Evolutionary conservation across 2,329 filamentous ascomycete species (phyloP).

Genomic region (Diaporthe helianthi): DNA sequence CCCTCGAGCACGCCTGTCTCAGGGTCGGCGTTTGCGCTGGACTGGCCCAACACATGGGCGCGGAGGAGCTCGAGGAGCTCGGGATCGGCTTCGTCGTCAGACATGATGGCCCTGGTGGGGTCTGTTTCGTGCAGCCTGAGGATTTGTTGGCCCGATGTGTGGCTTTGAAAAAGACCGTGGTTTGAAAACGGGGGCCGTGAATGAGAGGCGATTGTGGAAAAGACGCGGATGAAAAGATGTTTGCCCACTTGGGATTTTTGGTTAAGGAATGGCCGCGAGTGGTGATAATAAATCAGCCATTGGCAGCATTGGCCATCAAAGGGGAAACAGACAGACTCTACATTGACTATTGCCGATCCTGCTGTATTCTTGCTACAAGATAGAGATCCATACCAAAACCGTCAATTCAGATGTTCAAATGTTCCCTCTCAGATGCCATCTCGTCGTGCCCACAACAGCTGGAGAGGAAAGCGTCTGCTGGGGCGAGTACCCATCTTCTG

Average conservation of each 20-base stretch:
- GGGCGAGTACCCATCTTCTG: neutral
- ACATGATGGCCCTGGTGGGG: slow-evolving; percentile 71
- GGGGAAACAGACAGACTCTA: neutral
- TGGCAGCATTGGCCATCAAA: slow-evolving; percentile 21
- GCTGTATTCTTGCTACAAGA: neutral
- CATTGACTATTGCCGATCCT: neutral
- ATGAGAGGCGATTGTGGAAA: neutral
- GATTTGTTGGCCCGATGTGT: neutral
- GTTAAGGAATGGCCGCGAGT: neutral
- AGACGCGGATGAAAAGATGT: slow-evolving; percentile 4
- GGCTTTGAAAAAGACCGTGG: neutral
- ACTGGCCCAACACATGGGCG: slow-evolving; percentile 73
- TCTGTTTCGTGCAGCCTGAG: neutral
- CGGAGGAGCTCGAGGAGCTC: slow-evolving; percentile 88
- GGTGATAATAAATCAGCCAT: slow-evolving; percentile 25
- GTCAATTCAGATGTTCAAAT: no score
- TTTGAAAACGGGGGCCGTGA: neutral
- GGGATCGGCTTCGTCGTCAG: slow-evolving; percentile 88
- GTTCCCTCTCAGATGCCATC: neutral
- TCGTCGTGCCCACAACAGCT: neutral
- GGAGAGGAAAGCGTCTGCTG: neutral
- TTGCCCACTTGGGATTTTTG: slow-evolving; percentile 10
- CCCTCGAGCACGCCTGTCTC: slow-evolving; percentile 84
- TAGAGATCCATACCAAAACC: neutral
- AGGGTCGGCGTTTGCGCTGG: slow-evolving; percentile 62